Evolutionary conservation across 192 early-diverging fungal species (phyloP).

Genomic region (Coemansia erecta): DNA sequence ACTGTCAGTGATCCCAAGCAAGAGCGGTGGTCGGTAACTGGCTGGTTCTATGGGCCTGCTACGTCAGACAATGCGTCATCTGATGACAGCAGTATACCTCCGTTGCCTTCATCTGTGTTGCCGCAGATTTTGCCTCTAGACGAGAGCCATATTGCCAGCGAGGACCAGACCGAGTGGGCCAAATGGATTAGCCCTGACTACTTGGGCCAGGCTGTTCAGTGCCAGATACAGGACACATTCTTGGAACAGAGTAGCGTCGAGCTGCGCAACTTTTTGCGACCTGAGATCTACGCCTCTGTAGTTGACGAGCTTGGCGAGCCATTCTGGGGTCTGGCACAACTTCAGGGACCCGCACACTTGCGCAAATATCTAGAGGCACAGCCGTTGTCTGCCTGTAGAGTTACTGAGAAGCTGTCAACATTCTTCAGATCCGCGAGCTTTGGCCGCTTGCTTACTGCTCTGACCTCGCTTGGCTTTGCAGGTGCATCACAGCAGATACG

Average conservation of each 20-base stretch:
- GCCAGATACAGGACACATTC: conserved; percentile 51
- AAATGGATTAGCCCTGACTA: conserved; percentile 55
- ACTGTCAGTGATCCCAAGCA: conserved; percentile 41
- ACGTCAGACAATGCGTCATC: not conserved
- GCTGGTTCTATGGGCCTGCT: conserved; percentile 64
- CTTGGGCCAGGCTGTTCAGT: conserved; percentile 24
- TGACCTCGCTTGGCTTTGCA: conserved; percentile 25
- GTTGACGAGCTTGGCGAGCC: conserved; percentile 9
- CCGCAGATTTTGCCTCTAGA: conserved; percentile 10
- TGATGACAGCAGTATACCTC: not conserved
- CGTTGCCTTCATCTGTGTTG: conserved; percentile 14
- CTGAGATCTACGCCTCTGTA: conserved; percentile 9
- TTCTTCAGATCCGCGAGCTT: conserved; percentile 32
- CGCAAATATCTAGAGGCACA: conserved; percentile 39
- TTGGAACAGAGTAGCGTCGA: conserved; percentile 44
- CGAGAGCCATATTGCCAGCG: not conserved
- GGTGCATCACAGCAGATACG: conserved; percentile 33
- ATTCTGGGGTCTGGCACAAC: conserved; percentile 27
- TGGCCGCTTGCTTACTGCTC: conserved; percentile 14
- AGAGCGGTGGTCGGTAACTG: conserved; percentile 61
- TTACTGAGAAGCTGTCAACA: not conserved
- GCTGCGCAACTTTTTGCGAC: conserved; percentile 28
- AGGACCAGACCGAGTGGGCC: conserved; percentile 8
- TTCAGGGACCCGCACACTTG: conserved; percentile 52
- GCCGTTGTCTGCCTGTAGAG: not conserved